Percentiles rank a stretch among this genome's conserved stretches.
Conservation (phyloP, 2,329 filamentous ascomycete genomes). For the Ceratocystis cubensis region DNA sequence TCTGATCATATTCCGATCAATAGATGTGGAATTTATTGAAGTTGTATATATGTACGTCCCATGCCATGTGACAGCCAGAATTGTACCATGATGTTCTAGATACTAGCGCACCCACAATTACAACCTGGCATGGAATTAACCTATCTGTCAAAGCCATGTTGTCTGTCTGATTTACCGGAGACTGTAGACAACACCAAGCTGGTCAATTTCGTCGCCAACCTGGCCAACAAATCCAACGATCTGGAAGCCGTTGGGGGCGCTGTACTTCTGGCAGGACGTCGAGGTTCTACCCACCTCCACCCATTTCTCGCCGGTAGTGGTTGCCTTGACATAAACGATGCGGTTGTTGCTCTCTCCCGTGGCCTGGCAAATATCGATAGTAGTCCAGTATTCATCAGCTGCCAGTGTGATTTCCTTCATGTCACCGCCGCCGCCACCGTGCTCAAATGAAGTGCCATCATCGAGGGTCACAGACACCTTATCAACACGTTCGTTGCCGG, state of each 20-base stretch:
- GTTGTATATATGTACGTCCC: no score
- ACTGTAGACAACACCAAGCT: constrained; percentile 39
- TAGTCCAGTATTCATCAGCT: constrained; percentile 36
- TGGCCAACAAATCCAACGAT: constrained; percentile 44
- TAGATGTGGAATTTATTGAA: no score
- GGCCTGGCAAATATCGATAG: constrained; percentile 39
- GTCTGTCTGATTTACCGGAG: constrained; percentile 27
- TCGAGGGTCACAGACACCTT: constrained; percentile 36
- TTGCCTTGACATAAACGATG: constrained; percentile 44
- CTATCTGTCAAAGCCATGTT: no score
- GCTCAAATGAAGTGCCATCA: constrained; percentile 37
- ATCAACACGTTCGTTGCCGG: constrained; percentile 39
- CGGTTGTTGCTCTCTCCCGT: constrained; percentile 35
- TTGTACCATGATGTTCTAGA: background rate
- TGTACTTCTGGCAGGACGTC: constrained; percentile 35
- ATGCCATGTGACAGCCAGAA: background rate
- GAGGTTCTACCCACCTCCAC: constrained; percentile 32
- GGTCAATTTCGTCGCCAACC: constrained; percentile 43
- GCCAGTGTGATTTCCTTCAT: constrained; percentile 33
- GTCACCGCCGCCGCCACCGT: constrained; percentile 44
- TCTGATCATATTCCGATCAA: no score
- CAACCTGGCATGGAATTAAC: no score
- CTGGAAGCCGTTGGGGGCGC: constrained; percentile 37
- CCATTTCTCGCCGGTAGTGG: constrained; percentile 37
- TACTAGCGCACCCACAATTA: no score